Percentiles rank a stretch among this genome's conserved stretches.
Conservation (phyloP, 257 asterid genomes). For the Ocimum tenuiflorum region DNA sequence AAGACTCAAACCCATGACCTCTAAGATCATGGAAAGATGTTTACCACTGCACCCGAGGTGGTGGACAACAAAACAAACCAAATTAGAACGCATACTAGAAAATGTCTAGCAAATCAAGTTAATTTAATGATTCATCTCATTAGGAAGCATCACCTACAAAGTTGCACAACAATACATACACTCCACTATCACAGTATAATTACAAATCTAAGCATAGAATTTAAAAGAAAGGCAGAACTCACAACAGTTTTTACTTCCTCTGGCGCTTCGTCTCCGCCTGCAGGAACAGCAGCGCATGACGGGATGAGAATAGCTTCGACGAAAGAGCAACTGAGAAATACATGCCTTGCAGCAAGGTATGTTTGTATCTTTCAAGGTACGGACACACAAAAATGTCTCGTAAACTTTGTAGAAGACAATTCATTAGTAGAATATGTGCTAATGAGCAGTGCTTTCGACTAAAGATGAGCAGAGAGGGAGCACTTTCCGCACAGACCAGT, state of each 20-base stretch:
- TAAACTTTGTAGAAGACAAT: no score
- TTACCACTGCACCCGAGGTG: no score
- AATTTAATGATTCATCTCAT: conserved; percentile 2
- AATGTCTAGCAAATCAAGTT: background rate
- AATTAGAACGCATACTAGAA: background rate
- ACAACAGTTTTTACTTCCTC: conserved; percentile 28
- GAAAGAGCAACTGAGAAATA: no score
- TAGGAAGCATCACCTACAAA: conserved; percentile 8
- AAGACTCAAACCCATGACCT: no score
- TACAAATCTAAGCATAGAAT: conserved; percentile 22
- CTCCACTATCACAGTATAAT: background rate
- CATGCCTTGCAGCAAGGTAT: background rate
- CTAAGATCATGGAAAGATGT: no score
- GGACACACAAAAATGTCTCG: background rate
- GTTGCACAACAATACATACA: background rate
- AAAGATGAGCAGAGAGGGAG: no score
- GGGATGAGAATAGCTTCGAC: background rate
- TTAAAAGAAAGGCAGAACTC: conserved; percentile 10
- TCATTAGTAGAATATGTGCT: background rate
- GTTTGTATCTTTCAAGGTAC: background rate
- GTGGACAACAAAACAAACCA: no score
- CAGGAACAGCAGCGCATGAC: background rate
- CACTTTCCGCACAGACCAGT: background rate
- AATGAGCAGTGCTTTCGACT: background rate
- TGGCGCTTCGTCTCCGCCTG: conserved; percentile 48